Conservation (phyloP, 2,329 filamentous ascomycete species). For the Orbilia javanica region DNA sequence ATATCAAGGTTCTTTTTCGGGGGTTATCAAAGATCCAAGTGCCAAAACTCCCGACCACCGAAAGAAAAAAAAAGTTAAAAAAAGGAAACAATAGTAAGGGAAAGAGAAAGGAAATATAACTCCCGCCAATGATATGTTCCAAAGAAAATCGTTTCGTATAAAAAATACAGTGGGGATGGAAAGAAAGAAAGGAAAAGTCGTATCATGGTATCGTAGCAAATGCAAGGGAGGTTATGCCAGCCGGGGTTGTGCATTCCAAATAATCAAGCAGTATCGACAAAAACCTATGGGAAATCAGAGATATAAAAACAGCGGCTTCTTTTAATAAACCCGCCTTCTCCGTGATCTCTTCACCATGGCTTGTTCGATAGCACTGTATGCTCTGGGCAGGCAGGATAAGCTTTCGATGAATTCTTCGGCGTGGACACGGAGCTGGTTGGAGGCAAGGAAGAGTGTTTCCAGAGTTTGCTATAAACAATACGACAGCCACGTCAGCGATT, state of each 20-base stretch:
- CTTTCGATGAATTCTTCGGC: conserved; percentile 58
- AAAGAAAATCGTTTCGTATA: conserved; percentile 32
- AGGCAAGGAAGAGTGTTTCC: conserved; percentile 56
- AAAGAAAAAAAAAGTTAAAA: background rate
- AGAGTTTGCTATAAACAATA: conserved; percentile 42
- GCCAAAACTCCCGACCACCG: background rate
- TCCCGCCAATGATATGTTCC: conserved; percentile 10
- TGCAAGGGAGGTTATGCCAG: background rate
- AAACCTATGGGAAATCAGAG: background rate
- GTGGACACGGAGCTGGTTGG: conserved; percentile 56
- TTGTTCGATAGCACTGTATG: conserved; percentile 56
- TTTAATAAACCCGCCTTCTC: conserved; percentile 44
- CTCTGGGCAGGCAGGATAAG: conserved; percentile 53
- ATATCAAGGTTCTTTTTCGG: conserved; percentile 2
- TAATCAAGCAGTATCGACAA: background rate
- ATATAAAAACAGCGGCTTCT: background rate
- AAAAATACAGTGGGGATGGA: conserved; percentile 26
- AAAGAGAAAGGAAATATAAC: conserved; percentile 1
- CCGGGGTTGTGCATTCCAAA: background rate
- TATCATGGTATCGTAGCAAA: conserved; percentile 26
- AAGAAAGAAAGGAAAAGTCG: too few relatives aligned
- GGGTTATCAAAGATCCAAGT: background rate
- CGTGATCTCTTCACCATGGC: conserved; percentile 50
- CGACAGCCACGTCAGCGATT: conserved; percentile 19
- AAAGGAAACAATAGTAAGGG: background rate